Conservation (phyloP, 176 grass and related monocot genomes). For the Pharus latifolius region DNA sequence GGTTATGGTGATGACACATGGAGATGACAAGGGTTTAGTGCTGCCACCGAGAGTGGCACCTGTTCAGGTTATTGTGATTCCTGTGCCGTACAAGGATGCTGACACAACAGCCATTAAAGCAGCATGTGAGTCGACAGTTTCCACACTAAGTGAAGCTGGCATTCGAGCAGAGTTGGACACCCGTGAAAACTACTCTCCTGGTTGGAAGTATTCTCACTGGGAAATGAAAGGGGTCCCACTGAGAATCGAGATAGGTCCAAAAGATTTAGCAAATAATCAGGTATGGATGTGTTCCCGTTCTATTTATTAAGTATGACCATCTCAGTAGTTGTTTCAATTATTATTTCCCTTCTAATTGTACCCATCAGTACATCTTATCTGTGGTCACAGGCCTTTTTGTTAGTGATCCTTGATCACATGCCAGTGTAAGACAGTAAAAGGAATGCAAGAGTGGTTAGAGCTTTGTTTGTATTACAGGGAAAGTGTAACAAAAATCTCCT, state of each 20-base stretch:
- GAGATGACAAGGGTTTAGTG: conserved; percentile 94
- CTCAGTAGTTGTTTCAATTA: no score
- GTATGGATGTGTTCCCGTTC: conserved; percentile 22
- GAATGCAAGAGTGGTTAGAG: neutral
- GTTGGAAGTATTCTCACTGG: conserved; percentile 98
- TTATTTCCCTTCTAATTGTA: no score
- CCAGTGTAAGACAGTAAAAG: neutral
- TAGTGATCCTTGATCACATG: neutral
- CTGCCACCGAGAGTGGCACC: conserved; percentile 85
- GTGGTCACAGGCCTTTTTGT: neutral
- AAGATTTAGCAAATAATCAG: conserved; percentile 90
- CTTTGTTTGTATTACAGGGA: neutral
- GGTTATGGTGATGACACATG: conserved; percentile 93
- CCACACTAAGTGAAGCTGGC: conserved; percentile 40
- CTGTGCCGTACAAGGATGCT: conserved; percentile 91
- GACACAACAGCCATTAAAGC: conserved; percentile 70
- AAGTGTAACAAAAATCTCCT: neutral
- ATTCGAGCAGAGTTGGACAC: conserved; percentile 60
- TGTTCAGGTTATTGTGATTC: conserved; percentile 72
- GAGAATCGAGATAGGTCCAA: conserved; percentile 95
- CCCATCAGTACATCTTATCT: no score
- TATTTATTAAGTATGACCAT: neutral
- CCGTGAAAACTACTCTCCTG: conserved; percentile 88
- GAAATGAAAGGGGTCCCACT: conserved; percentile 98
- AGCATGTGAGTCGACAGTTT: conserved; percentile 55